These are phyloP conservation scores for Dictyostelium brefeldianum DNA, from an alignment of 78 protist genomes.

Conservation along the genomic window DNA sequence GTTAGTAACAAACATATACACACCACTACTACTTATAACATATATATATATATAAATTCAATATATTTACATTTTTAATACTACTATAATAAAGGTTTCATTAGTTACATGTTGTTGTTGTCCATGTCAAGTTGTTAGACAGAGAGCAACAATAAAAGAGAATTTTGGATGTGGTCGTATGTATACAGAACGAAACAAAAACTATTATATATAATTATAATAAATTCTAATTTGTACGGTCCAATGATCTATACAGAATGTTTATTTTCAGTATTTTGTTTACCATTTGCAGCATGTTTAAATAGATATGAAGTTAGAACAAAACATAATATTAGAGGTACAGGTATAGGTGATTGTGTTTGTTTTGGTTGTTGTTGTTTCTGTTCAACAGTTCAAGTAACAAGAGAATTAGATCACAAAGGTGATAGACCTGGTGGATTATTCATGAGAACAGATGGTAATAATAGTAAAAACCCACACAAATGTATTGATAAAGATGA, in stretches of 20 bases:
- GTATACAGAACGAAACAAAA: too few species aligned
- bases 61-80: not conserved
- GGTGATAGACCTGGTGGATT: constrained; percentile 80
- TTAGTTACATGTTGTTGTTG: constrained; percentile 20
- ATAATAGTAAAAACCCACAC: not conserved
- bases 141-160: constrained; percentile 47
- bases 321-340: constrained; percentile 69
- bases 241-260: too few species aligned
- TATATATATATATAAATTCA: not conserved
- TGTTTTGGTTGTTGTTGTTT: constrained; percentile 58
- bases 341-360: constrained; percentile 51
- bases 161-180: constrained; percentile 41
- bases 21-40: too few species aligned
- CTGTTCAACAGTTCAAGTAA: constrained; percentile 70
- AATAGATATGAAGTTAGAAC: constrained; percentile 50
- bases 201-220: too few species aligned
- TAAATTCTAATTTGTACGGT: too few species aligned
- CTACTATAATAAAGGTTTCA: constrained; percentile 15
- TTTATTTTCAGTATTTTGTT: constrained; percentile 40
- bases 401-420: constrained; percentile 56
- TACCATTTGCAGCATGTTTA: constrained; percentile 60
- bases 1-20: not conserved
- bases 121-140: constrained; percentile 74
- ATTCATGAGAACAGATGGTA: constrained; percentile 26
- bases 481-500: not conserved